These are phyloP conservation scores for Graphiopsis chlorocephala DNA, from an alignment of 2,329 filamentous ascomycete species.

Conservation along the genomic window DNA sequence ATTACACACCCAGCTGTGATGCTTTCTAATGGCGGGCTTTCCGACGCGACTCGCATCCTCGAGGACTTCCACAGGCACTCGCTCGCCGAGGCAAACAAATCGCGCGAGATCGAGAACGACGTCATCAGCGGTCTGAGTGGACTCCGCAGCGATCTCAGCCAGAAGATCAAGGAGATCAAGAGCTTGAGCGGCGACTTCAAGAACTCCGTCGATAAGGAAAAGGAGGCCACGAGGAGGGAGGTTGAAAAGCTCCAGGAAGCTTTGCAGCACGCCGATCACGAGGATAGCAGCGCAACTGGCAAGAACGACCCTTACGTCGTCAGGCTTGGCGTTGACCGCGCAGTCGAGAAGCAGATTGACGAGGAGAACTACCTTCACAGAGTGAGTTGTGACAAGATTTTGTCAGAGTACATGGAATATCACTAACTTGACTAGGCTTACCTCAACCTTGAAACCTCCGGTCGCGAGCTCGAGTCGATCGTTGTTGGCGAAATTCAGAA, in stretches of 20 bases:
- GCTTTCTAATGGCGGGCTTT: slow-evolving; percentile 75
- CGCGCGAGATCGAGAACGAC: slow-evolving; percentile 84
- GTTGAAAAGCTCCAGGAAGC: slow-evolving; percentile 80
- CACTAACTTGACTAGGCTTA: slow-evolving; percentile 63
- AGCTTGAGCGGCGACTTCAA: slow-evolving; percentile 91
- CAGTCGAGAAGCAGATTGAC: slow-evolving; percentile 87
- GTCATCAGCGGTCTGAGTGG: slow-evolving; percentile 85
- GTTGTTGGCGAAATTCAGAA: slow-evolving; percentile 98
- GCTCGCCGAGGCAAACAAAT: slow-evolving; percentile 79
- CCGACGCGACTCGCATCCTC: slow-evolving; percentile 79
- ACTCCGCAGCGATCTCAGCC: slow-evolving; percentile 79
- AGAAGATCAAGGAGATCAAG: slow-evolving; percentile 99
- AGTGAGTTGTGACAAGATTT: slow-evolving; percentile 45
- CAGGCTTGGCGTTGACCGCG: slow-evolving; percentile 78
- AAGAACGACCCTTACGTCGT: slow-evolving; percentile 92
- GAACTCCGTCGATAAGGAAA: slow-evolving; percentile 93
- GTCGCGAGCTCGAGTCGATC: slow-evolving; percentile 91
- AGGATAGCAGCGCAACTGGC: slow-evolving; percentile 70
- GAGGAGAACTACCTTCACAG: slow-evolving; percentile 97
- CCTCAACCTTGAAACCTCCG: slow-evolving; percentile 89
- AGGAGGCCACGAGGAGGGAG: slow-evolving; percentile 76
- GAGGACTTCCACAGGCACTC: slow-evolving; percentile 79
- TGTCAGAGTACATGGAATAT: background rate
- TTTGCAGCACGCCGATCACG: slow-evolving; percentile 70
- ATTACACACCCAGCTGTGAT: slow-evolving; percentile 72